Evolutionary conservation across 441 rosid species (phyloP), one percentile per base, ranked within the genome.

Genomic region (Heliophila coronopifolia): DNA sequence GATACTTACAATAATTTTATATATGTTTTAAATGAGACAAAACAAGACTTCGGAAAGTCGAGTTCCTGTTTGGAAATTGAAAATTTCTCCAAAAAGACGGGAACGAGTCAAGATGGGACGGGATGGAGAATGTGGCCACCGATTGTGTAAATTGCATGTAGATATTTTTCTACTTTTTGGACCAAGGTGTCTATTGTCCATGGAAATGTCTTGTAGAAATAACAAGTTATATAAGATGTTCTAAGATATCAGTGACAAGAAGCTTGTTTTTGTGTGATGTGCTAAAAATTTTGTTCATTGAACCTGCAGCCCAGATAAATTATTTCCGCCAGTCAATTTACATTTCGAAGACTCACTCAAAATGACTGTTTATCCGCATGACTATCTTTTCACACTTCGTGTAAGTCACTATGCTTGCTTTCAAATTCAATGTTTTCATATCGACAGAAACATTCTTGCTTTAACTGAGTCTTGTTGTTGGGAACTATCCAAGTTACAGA

Each of bases 271-370:
- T 46, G 9, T 48, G 37, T 4, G 17, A 42, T 42, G 24, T 50
- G 32, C 46, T 50, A 34, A 46, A 20, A 10, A 16, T 37, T 18
- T 20, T 42, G 28, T 33, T 52, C 3, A 55, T 25, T 70, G 23
- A 53, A 58, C 43, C 65, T 81, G 77, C 95, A 91, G 98, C 26
- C 76, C 85, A 40, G 82, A 83, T 59, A 71, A 74, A 48, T 81
- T 74, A 38, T 92, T 91, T 71, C 95, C 98, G 0, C 45, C 40
- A 1, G 88, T 91, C 33, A 81, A 69, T 53, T 72, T 87, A 50
- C 73, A 73, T 37, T 91, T 91, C 39, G 69, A 81, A 40, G 79
- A 63, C 36, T 74, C 86, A 2, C 89, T 91, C 58, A 61, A 67
- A 37, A 59, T 91, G 67, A 61, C 67, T 0, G 76, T 81, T 59